Evolutionary conservation across 371 early-diverging fungal genomes (phyloP), one percentile per base, ranked within the genome.

Genomic region (Catenaria anguillulae): DNA sequence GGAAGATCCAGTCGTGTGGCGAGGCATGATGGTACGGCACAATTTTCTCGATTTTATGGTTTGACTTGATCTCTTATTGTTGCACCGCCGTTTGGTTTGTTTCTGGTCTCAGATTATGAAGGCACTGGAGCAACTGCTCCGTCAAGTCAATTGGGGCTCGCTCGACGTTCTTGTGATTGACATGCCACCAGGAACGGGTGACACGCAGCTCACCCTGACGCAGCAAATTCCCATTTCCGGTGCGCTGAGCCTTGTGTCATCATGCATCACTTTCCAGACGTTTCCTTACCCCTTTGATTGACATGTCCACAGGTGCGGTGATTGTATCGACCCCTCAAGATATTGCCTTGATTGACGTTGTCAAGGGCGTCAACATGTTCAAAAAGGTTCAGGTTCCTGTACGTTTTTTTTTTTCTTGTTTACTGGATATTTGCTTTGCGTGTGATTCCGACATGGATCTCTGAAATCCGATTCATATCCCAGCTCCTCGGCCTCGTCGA

Each of bases 171-270:
- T 92, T 17, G 86, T 92, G 23, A 84, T 92, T 65, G 93, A 92
- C 66, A 85, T 89, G 86, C 93, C 93, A 33, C 93, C 93, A 26
- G 93, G 93, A 1, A 92, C 93, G 4, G 93, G 93, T 17, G 93
- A 92, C 70, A 85, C 86, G 12, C 90, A 89, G 68, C 63, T 92
- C 54, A 85, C 90, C 0, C 84, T 92, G 54, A 78, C 82, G 58
- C 93, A 92, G 71, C 86, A 85, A 66, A 75, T 90, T 10, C 78
- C 77, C 21, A 67, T 92, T 42, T 71, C 78, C 64, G 91, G 90
- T 80, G 75, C 61, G 50, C n/a, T n/a, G n/a, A n/a, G n/a, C n/a
- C n/a, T n/a, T n/a, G n/a, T n/a, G n/a, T n/a, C n/a, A n/a, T n/a
- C n/a, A n/a, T n/a, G n/a, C n/a, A n/a, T n/a, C n/a, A n/a, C n/a